phyloP scores from a whole-genome alignment of 805 yeast species.

The Candida ponderosae region DNA sequence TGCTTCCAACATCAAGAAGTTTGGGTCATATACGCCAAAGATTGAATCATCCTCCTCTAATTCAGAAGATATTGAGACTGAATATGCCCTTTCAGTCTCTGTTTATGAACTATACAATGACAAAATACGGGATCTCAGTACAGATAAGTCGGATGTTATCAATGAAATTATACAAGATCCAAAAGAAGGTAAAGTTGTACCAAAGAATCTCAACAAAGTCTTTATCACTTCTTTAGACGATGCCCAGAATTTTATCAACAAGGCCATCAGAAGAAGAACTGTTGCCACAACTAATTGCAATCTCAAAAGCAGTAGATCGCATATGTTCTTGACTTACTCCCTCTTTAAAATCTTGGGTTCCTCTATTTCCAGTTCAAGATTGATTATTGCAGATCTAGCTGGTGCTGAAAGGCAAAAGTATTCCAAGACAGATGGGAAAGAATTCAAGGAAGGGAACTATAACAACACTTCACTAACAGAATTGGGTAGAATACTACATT shows the following conservation, averaged over 20 bases:
- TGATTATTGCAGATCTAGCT: slow-evolving; percentile 45
- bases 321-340: slow-evolving; percentile 40
- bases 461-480: slow-evolving; percentile 43
- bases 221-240: slow-evolving; percentile 28
- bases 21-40: neutral
- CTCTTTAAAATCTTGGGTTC: slow-evolving; percentile 21
- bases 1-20: neutral
- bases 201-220: slow-evolving; percentile 32
- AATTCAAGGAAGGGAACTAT: slow-evolving; percentile 38
- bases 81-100: slow-evolving; percentile 36
- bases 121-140: slow-evolving; percentile 29
- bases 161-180: slow-evolving; percentile 35
- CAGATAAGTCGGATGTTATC: slow-evolving; percentile 16
- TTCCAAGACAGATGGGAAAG: slow-evolving; percentile 36
- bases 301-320: slow-evolving; percentile 40
- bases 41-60: too few relatives aligned
- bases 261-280: slow-evolving; percentile 32
- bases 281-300: slow-evolving; percentile 37
- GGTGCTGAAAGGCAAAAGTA: slow-evolving; percentile 43
- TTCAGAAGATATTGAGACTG: slow-evolving; percentile 16
- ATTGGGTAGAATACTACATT: slow-evolving; percentile 39
- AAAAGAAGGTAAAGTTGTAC: slow-evolving; percentile 35
- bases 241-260: slow-evolving; percentile 28
- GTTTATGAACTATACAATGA: slow-evolving; percentile 49
- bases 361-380: slow-evolving; percentile 24